Evolutionary conservation across 1,284 basidiomycete genomes (phyloP), one percentile per base, ranked within the genome.

Genomic region (Rhodotorula sp.): DNA sequence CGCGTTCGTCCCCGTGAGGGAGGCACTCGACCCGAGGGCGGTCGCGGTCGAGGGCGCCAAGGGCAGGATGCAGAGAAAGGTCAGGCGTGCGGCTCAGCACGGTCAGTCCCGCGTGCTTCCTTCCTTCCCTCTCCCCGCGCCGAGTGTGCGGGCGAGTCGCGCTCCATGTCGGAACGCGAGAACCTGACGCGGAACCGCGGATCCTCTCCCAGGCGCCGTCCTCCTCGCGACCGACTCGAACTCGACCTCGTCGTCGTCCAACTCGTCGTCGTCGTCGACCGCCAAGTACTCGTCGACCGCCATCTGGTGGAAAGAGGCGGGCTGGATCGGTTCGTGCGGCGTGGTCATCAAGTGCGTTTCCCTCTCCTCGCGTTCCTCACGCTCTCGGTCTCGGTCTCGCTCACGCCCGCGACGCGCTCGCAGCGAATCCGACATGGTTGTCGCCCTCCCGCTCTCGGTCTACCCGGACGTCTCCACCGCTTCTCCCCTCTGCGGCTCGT

Each of bases 271-370:
- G 48, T 36, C 55, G 17, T 46, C 60, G 2, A 46, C 29, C 11
- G 9, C 49, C 36, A 51, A 47, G 46, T 48, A 55, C 53, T 32
- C 52, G 24, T 55, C 61, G 44, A 62, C 61, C 10, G 68, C 64
- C 7, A 70, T 70, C 48, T 70, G 61, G 61, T 70, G 62, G 47
- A 47, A 53, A 30, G 61, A 63, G 47, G 62, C 53, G 15, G 62
- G 64, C 8, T 70, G 68, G 68, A n/a, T 57, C 32, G 64, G 64
- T 27, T 47, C 64, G 17, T 70, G 68, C 44, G 68, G 64, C n/a
- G 58, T 56, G 10, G 36, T 39, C 30, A 63, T 70, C 57, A 46
- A 27, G 68, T 69, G 44, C 27, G 68, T 65, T n/a, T n/a, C 44
- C 34, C 11, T 13, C 15, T 27, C 3, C 27, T 15, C 13, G 19